These are phyloP conservation scores for Strigomonas culicis DNA, from an alignment of 208 protist genomes.

Conservation along the genomic window DNA sequence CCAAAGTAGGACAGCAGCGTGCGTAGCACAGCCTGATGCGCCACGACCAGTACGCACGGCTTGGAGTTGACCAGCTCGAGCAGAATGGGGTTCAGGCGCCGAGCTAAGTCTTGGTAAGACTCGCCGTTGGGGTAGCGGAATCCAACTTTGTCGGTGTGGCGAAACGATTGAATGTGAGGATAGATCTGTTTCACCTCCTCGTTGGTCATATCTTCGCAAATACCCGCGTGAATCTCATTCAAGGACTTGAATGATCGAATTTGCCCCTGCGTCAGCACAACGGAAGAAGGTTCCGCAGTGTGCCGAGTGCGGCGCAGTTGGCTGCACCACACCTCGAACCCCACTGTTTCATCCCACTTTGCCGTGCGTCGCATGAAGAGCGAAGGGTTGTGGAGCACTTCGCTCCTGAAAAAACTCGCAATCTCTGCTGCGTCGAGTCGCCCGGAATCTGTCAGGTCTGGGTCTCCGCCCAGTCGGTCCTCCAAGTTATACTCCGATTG, in stretches of 20 bases:
- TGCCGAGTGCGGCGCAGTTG: conserved; percentile 59
- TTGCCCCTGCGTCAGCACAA: conserved; percentile 35
- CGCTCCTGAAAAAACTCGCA: conserved; percentile 48
- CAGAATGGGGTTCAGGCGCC: conserved; percentile 57
- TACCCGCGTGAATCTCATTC: conserved; percentile 86
- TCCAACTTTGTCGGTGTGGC: conserved; percentile 72
- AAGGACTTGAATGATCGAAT: conserved; percentile 51
- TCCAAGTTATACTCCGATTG: conserved; percentile 85
- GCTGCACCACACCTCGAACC: conserved; percentile 83
- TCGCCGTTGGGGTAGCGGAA: conserved; percentile 84
- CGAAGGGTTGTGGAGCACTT: conserved; percentile 39
- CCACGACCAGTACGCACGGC: conserved; percentile 65
- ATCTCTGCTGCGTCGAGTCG: conserved; percentile 46
- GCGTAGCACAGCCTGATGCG: conserved; percentile 78
- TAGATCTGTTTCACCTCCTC: conserved; percentile 67
- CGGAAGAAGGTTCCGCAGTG: conserved; percentile 54
- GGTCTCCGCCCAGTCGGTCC: conserved; percentile 77
- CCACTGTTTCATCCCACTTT: conserved; percentile 34
- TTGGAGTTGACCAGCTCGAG: conserved; percentile 52
- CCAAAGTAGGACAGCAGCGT: conserved; percentile 80
- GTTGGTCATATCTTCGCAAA: conserved; percentile 87
- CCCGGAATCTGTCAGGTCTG: conserved; percentile 59
- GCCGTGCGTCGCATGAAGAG: conserved; percentile 35
- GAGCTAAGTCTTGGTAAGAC: conserved; percentile 77
- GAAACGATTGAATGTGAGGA: conserved; percentile 60